Conservation (phyloP, 331 rosid genomes). For the Telfairia occidentalis region DNA sequence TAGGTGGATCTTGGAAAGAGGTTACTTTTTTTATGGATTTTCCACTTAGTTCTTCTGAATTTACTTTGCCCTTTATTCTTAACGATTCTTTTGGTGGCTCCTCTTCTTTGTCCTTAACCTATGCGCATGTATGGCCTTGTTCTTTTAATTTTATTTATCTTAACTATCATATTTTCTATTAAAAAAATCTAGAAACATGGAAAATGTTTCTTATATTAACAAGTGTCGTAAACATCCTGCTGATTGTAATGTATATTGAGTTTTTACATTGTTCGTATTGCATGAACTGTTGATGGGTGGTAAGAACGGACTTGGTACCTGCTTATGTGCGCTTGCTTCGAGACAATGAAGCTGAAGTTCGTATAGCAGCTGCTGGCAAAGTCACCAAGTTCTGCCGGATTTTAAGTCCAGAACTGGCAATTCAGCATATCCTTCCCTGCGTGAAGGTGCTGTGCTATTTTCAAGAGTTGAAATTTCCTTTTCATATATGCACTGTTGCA, state of each 20-base stretch:
- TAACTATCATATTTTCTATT: not conserved
- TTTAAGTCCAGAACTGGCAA: slow-evolving; percentile 70
- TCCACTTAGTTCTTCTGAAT: not conserved
- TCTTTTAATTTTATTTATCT: not conserved
- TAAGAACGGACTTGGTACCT: slow-evolving; percentile 80
- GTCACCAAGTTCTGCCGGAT: slow-evolving; percentile 90
- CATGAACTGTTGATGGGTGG: slow-evolving; percentile 5
- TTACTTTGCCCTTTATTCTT: not conserved
- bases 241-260: not conserved
- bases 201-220: not conserved
- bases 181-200: not conserved
- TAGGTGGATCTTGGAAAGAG: not conserved
- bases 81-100: not conserved
- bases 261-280: slow-evolving; percentile 5
- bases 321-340: slow-evolving; percentile 93
- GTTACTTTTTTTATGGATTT: not conserved
- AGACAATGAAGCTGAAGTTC: slow-evolving; percentile 97
- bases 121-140: not conserved
- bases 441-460: slow-evolving; percentile 55
- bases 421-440: slow-evolving; percentile 93
- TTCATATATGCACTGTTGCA: not conserved
- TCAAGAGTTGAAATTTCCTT: slow-evolving; percentile 10
- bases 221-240: not conserved
- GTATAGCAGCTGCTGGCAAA: slow-evolving; percentile 98
- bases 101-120: not conserved